Percentiles rank a stretch among this genome's conserved stretches.
Evolutionary conservation across 495 filamentous ascomycete genomes (phyloP).

Genomic region (Neurospora cerealis): DNA sequence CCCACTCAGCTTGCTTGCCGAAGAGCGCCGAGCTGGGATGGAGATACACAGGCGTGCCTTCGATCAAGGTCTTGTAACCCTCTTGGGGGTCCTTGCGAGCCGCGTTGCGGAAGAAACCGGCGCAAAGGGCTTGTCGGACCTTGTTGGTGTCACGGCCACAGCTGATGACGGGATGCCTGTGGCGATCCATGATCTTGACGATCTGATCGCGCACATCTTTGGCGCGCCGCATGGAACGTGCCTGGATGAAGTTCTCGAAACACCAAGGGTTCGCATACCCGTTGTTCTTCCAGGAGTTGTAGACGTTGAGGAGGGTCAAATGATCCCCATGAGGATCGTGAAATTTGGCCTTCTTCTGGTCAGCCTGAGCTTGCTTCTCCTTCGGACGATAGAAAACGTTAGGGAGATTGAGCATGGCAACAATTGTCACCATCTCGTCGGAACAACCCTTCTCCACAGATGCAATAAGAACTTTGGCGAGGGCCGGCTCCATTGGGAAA

Average conservation of each 20-base stretch:
- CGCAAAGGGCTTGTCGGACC: slow-evolving; percentile 85
- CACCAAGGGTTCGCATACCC: slow-evolving; percentile 85
- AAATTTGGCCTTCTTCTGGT: slow-evolving; percentile 96
- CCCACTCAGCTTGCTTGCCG: slow-evolving; percentile 90
- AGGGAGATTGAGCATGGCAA: slow-evolving; percentile 83
- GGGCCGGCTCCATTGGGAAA: slow-evolving; percentile 80
- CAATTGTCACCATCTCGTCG: slow-evolving; percentile 88
- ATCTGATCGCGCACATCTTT: slow-evolving; percentile 91
- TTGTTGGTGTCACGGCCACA: slow-evolving; percentile 81
- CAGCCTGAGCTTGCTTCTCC: slow-evolving; percentile 90
- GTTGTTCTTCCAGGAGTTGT: slow-evolving; percentile 84
- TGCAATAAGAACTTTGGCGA: slow-evolving; percentile 83
- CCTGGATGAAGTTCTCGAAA: slow-evolving; percentile 96
- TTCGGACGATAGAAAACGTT: slow-evolving; percentile 91
- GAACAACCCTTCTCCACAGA: slow-evolving; percentile 81
- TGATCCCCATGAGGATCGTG: slow-evolving; percentile 94
- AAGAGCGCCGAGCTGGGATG: slow-evolving; percentile 87
- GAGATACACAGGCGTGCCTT: slow-evolving; percentile 89
- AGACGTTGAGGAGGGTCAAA: slow-evolving; percentile 89
- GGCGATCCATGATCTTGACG: slow-evolving; percentile 83
- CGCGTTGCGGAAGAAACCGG: slow-evolving; percentile 90
- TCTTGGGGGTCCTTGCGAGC: slow-evolving; percentile 93
- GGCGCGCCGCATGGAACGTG: slow-evolving; percentile 71
- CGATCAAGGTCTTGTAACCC: slow-evolving; percentile 92
- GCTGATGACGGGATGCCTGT: slow-evolving; percentile 66